Conservation (phyloP, 768 basidiomycete species). For the Pholiota microspora region DNA sequence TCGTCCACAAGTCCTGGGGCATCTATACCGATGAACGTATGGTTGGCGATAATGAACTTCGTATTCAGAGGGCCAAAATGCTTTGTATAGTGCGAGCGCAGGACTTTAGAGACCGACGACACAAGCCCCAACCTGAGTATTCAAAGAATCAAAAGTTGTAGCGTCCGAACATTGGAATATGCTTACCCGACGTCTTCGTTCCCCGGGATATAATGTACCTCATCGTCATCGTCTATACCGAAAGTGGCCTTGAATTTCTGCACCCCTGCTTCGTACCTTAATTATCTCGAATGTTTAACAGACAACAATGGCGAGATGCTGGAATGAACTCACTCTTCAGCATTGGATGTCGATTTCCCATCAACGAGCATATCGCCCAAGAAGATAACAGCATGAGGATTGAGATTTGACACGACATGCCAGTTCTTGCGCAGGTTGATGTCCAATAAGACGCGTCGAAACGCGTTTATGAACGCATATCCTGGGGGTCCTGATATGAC, state of each 20-base stretch:
- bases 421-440: conserved; percentile 69
- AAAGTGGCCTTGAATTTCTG: conserved; percentile 66
- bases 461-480: conserved; percentile 36
- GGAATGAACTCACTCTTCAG: conserved; percentile 35
- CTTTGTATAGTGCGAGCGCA: conserved; percentile 55
- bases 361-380: conserved; percentile 76
- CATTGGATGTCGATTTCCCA: conserved; percentile 51
- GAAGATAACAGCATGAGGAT: conserved; percentile 67
- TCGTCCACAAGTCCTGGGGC: conserved; percentile 82
- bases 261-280: conserved; percentile 61
- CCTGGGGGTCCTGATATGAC: conserved; percentile 32
- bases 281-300: background rate
- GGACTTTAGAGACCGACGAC: conserved; percentile 45
- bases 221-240: conserved; percentile 32
- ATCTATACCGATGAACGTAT: conserved; percentile 71
- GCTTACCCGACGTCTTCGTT: conserved; percentile 77
- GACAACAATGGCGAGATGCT: background rate
- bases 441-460: conserved; percentile 48
- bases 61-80: conserved; percentile 73
- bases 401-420: conserved; percentile 56
- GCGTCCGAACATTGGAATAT: background rate
- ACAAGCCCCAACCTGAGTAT: conserved; percentile 53
- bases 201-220: conserved; percentile 67
- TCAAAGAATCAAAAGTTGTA: background rate
- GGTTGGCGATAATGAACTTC: conserved; percentile 59